Evolutionary conservation across 306 rosid species (phyloP).

Genomic region (Cicer yamashitae): DNA sequence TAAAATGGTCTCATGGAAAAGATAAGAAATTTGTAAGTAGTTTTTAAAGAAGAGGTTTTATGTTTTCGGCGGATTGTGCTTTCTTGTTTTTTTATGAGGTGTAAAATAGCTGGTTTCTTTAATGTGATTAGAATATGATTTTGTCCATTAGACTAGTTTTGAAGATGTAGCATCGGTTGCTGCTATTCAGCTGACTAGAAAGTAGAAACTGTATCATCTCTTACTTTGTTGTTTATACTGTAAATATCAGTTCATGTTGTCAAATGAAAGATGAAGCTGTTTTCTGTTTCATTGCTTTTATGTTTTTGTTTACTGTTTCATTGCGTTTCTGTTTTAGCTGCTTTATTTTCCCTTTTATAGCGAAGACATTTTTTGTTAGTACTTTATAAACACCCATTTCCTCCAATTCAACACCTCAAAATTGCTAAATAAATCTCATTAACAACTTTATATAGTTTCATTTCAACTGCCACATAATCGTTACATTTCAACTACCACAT

Average conservation of each 20-base stretch:
- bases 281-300: conserved; percentile 29
- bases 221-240: conserved; percentile 45
- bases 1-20: conserved; percentile 14
- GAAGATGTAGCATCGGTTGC: conserved; percentile 32
- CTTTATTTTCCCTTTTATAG: no score
- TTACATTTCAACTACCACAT: no score
- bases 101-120: conserved; percentile 44
- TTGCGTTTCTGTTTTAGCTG: background rate
- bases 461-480: no score
- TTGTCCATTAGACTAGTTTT: conserved; percentile 41
- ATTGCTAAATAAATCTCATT: no score
- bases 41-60: conserved; percentile 41
- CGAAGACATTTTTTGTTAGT: no score
- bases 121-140: conserved; percentile 36
- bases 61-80: conserved; percentile 36
- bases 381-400: no score
- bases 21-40: conserved; percentile 46
- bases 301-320: background rate
- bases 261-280: conserved; percentile 35
- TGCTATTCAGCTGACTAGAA: conserved; percentile 23
- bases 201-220: conserved; percentile 34
- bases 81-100: conserved; percentile 23
- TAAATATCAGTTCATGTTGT: conserved; percentile 39
- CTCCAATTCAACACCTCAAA: no score
- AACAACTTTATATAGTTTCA: no score